Evolutionary conservation across 2,329 filamentous ascomycete species (phyloP), one percentile per base, ranked within the genome.

Genomic region (Pyrenophora graminea): DNA sequence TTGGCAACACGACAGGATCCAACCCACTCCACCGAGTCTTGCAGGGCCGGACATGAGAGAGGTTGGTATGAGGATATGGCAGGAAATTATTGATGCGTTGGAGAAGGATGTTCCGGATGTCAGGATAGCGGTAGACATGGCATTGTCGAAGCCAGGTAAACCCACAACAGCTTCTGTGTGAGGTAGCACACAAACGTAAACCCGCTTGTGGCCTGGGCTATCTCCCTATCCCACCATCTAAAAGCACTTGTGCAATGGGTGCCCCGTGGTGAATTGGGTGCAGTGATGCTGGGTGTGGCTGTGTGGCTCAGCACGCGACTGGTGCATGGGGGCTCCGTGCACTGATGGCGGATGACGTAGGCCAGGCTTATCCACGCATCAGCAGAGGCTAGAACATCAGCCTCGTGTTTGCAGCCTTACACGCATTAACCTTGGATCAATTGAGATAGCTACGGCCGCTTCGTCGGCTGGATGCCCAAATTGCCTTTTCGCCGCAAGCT

Each of bases 1-100:
- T 39, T 75, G 70, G 69, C 61, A 70, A 43, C 56, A 67, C 32
- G 71, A 74, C 41, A 48, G 56, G 40, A 57, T 74, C 6, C 60
- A 67, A 48, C 67, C 70, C 9, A 41, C 66, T n/a, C 53, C 64
- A 15, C 58, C 61, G 15, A 63, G 62, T 49, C 37, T 75, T 30
- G 49, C 58, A 10, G 71, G 71, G 5, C 52, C 63, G 27, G 63
- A 66, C 40, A 73, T 72, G 48, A 66, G 68, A 50, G 60, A 63
- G 34, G 45, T 72, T 39, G 61, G 55, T 4, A 37, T 48, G 40
- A 64, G 63, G 23, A 53, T 74, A 9, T 74, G 71, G 65, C 42
- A 60, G 12, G 72, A 74, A 50, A 66, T 74, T 51, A 43, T 73
- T 2, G 59, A 60, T 31, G 56, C 59, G n/a, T 46, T 74, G 50